Base-by-base conservation (phyloP, 192 early-diverging fungal genomes). In the Phlyctochytrium planicorne region DNA sequence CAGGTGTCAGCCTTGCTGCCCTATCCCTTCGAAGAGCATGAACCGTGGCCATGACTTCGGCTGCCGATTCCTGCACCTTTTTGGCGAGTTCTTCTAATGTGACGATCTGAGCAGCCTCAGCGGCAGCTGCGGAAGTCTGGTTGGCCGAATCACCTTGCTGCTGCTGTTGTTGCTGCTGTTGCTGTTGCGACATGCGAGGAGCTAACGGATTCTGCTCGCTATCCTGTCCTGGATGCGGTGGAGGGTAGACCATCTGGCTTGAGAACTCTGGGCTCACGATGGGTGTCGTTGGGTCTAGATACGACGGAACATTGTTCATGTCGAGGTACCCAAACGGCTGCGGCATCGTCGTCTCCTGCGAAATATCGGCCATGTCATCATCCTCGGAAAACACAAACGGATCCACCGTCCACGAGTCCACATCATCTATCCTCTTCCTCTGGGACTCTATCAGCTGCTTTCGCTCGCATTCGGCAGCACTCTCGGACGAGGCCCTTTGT, bases 11-110 rank as follows among this genome's bases (percentile, higher is more conserved):
- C 40, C 40, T 6, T 20, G 40, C 40, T 27, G 20, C 20, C 55
- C 55, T 12, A 25, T 57, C 25, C 6, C 25, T 10, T 27, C 27
- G 10, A 12, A 57, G 27, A 10, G 55, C 55, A 6, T 57, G 55
- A 12, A 57, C 55, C 12, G 55, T 57, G 20, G 55, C 55, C 55
- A 57, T 57, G 20, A 57, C 55, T 27, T 57, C 55, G 6, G 55
- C 55, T 4, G 55, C 55, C 27, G 55, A 57, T 10, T 57, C 55
- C 55, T 57, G 55, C 14, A 57, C 55, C 12, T 25, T 10, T 27
- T 29, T 57, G 14, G 55, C 55, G 6, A 57, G 27, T 6, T 57
- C 55, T 27, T 57, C 55, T 27, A 57, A 27, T 4, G 55, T 57
- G 27, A 57, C 55, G 20, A 57, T 57, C 55, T 14, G 20, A 4